Conservation (phyloP, 768 basidiomycete species). For the Podaxis carcinomalis region DNA sequence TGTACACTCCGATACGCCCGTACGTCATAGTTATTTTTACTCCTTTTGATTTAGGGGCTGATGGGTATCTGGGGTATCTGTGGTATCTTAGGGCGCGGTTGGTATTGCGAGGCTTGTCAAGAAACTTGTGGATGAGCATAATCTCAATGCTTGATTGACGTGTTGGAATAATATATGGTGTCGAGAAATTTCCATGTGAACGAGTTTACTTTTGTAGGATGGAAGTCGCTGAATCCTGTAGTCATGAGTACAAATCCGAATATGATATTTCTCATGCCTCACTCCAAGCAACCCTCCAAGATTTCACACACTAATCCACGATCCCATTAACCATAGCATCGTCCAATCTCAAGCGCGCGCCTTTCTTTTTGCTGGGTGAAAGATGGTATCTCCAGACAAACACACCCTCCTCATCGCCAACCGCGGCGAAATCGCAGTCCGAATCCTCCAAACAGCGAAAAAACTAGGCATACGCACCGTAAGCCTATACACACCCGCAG, state of each 20-base stretch:
- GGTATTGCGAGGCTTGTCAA: slow-evolving; percentile 50
- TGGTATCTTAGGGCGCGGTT: slow-evolving; percentile 42
- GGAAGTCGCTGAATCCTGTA: neutral
- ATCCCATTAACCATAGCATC: neutral
- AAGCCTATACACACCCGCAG: slow-evolving; percentile 56
- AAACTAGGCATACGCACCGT: slow-evolving; percentile 47
- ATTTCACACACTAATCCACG: neutral
- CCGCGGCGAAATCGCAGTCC: slow-evolving; percentile 68
- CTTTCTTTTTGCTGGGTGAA: no score
- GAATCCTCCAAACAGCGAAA: slow-evolving; percentile 55
- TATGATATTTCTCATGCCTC: neutral
- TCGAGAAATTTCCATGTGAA: neutral
- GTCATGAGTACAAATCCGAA: neutral
- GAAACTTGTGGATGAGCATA: slow-evolving; percentile 50
- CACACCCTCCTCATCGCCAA: slow-evolving; percentile 65
- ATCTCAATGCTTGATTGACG: slow-evolving; percentile 18
- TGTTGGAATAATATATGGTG: neutral
- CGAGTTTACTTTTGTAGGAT: neutral
- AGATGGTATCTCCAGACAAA: neutral
- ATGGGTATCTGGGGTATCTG: no score
- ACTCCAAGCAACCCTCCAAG: neutral
- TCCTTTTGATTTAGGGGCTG: neutral
- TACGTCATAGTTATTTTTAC: slow-evolving; percentile 25
- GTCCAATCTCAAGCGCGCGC: neutral
- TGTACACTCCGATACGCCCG: slow-evolving; percentile 62